Percentiles rank a stretch among this genome's conserved stretches.
Conservation (phyloP, 345 rosid genomes). For the Eutrema heterophyllum region DNA sequence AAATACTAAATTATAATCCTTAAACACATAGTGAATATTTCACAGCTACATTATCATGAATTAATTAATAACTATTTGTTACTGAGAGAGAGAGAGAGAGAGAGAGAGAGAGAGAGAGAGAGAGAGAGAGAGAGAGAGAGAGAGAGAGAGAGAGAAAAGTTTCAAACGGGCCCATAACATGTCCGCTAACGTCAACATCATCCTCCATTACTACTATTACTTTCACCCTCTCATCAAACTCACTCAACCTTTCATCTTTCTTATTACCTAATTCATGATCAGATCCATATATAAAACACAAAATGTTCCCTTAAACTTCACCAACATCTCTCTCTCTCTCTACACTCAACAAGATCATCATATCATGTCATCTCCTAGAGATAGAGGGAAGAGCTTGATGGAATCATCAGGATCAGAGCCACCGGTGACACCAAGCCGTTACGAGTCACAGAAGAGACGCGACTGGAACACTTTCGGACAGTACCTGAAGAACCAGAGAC, state of each 20-base stretch:
- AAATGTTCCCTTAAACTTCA: constrained; percentile 15
- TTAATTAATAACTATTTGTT: not conserved
- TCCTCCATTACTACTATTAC: constrained; percentile 27
- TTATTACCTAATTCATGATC: constrained; percentile 10
- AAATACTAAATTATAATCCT: not conserved
- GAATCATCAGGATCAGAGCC: constrained; percentile 36
- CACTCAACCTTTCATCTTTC: constrained; percentile 15
- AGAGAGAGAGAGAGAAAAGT: constrained; percentile 6
- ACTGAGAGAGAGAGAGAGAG: not conserved
- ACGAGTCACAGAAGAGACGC: constrained; percentile 72
- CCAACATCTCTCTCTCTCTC: not conserved
- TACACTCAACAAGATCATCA: constrained; percentile 10
- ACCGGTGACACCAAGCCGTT: constrained; percentile 55
- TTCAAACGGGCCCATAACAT: constrained; percentile 22
- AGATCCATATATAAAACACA: constrained; percentile 22
- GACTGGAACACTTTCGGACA: constrained; percentile 89
- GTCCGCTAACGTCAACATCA: constrained; percentile 30
- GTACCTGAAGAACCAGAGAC: constrained; percentile 63
- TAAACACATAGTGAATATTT: not conserved
- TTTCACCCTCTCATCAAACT: constrained; percentile 31
- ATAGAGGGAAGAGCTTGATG: constrained; percentile 32
- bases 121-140: not conserved
- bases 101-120: constrained; percentile 1
- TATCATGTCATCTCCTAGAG: constrained; percentile 31
- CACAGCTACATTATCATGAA: not conserved